These are phyloP conservation scores for Cicer cuneatum DNA, from an alignment of 306 rosid species.

Conservation along the genomic window DNA sequence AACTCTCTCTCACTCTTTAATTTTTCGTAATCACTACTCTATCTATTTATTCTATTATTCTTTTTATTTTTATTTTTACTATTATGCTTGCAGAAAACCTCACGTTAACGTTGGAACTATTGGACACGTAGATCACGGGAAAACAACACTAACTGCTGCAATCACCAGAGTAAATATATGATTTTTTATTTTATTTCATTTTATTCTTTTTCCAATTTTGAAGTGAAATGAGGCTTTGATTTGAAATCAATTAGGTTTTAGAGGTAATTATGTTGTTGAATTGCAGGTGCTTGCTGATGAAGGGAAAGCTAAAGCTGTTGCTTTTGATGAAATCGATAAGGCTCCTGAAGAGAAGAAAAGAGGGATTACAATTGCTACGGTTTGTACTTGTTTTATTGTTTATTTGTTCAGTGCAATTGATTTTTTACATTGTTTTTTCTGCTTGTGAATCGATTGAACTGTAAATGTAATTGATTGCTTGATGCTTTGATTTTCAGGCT, in stretches of 20 bases:
- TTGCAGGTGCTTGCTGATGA: constrained; percentile 82
- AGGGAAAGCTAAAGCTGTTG: constrained; percentile 92
- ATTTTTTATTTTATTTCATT: not conserved
- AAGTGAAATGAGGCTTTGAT: not conserved
- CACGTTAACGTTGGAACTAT: constrained; percentile 55
- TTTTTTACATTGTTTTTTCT: not conserved
- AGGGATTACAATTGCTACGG: constrained; percentile 97
- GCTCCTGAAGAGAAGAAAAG: constrained; percentile 97
- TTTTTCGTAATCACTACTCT: not conserved
- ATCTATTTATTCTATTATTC: not conserved
- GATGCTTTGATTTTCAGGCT: constrained; percentile 60
- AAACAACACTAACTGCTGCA: constrained; percentile 53
- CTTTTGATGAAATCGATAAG: constrained; percentile 93
- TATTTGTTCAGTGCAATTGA: not conserved
- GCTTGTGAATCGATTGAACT: not conserved
- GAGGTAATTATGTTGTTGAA: not conserved
- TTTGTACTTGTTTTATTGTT: constrained; percentile 42
- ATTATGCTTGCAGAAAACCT: constrained; percentile 44
- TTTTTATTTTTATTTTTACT: not conserved
- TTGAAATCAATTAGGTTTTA: constrained; percentile 16
- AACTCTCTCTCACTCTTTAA: not conserved
- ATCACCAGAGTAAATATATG: constrained; percentile 38
- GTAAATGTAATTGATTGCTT: constrained; percentile 1
- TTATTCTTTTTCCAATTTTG: not conserved
- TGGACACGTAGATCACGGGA: constrained; percentile 56